phyloP scores from a whole-genome alignment of 2,329 filamentous ascomycete species.

The Fusarium denticulatum region DNA sequence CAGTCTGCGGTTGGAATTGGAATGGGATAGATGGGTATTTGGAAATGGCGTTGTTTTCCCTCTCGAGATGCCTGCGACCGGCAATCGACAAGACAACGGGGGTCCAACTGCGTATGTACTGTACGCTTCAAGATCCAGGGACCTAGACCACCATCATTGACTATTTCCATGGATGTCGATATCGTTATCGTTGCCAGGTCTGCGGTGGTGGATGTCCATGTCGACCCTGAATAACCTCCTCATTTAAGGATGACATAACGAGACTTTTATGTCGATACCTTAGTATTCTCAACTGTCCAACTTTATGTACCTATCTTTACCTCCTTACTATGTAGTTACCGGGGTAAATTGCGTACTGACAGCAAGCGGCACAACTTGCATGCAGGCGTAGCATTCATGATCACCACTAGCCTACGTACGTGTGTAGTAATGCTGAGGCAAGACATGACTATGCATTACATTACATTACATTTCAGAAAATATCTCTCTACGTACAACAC shows the following conservation, averaged over 20 bases:
- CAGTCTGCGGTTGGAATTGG: constrained; percentile 5
- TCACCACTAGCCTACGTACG: not conserved
- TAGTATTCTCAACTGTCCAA: not conserved
- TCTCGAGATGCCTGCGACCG: constrained; percentile 19
- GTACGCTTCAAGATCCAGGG: not conserved
- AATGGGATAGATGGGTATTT: not conserved
- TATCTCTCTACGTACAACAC: not conserved
- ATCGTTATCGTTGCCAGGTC: not conserved
- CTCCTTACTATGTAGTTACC: not conserved
- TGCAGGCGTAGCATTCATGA: constrained; percentile 10
- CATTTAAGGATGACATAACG: constrained; percentile 7
- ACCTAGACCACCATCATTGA: not conserved
- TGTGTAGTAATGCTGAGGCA: constrained; percentile 28
- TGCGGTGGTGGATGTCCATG: constrained; percentile 17
- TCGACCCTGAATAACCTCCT: not conserved
- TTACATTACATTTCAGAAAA: not conserved
- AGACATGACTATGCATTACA: constrained; percentile 20
- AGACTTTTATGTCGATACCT: not conserved
- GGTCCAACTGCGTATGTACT: constrained; percentile 3
- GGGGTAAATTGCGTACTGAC: not conserved
- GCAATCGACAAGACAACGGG: constrained; percentile 22
- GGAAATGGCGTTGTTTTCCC: constrained; percentile 25
- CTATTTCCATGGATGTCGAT: not conserved
- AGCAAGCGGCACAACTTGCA: constrained; percentile 20
- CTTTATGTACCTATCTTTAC: not conserved